Evolutionary conservation across 768 basidiomycete genomes (phyloP), one percentile per base, ranked within the genome.

Genomic region (Pisolithus tinctorius): DNA sequence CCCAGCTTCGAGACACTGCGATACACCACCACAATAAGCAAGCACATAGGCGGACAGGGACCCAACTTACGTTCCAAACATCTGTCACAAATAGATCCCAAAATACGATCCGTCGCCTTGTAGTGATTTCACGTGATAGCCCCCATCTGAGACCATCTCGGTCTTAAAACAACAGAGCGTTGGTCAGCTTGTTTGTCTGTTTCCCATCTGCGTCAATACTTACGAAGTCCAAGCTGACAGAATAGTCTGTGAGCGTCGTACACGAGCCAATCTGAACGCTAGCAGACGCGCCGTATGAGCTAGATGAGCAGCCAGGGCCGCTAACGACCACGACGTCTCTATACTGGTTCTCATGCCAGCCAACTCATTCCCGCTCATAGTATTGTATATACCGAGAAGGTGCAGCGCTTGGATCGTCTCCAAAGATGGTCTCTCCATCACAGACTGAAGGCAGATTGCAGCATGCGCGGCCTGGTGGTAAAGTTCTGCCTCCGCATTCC

Each of bases 81-180:
- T 89, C 87, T 0, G 82, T 80, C 17, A 83, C 73, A 56, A 86
- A 88, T 8, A 88, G 71, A 60, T 88, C 84, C 87, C 87, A 90
- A 67, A 90, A 88, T 10, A 87, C 68, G 27, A 82, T 69, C 3
- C 86, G 77, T 9, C 87, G 75, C 27, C 85, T 70, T 55, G 85
- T 76, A 0, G 88, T 81, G 56, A 81, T 76, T 60, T 79, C 80
- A 2, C 75, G 68, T 5, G 78, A 71, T 17, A 88, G 66, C 2
- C 72, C 77, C 84, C 84, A 86, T 49, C 80, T 68, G 13, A 73
- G 74, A 53, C 81, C 82, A 56, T 87, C 85, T 44, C 85, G 80
- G 62, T 86, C 84, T 60, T 53, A 13, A 13, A 34, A 40, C 51
- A 59, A 51, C 47, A 37, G 13, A 36, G 17, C n/a, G 29, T 23